Evolutionary conservation across 1,139 yeast species (phyloP), one percentile per base, ranked within the genome.

Genomic region (Arxiozyma telluris): DNA sequence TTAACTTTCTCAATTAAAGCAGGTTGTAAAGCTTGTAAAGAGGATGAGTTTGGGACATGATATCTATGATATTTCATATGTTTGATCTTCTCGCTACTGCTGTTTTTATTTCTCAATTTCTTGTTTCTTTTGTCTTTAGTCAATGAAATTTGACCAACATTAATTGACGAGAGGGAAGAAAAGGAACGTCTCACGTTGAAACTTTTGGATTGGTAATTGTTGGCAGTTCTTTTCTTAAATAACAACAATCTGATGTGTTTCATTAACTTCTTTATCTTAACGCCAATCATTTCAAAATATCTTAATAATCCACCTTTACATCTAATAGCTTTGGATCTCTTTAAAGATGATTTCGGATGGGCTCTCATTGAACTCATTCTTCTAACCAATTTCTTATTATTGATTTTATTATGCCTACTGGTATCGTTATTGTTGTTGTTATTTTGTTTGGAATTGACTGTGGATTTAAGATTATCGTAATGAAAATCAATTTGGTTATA

Each of bases 241-340:
- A 42, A 48, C 12, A 42, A 25, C n/a, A 48, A 23, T 41, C 38
- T 45, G 8, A 45, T 45, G 6, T 45, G 47, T 39, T 54, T 58
- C 12, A 66, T 48, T 18, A 55, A 55, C 44, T 54, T 61, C 47
- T 56, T 62, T 7, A 64, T 57, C 41, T 55, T 57, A 8, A 58
- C 53, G 21, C 69, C 68, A 38, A 64, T 42, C 41, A 55, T 44
- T 1, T 60, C 53, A 54, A 68, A 66, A 53, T 64, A 68, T 25
- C 61, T 57, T n/a, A 68, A 54, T 21, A 68, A 54, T 8, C 71
- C 71, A 45, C 71, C 71, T 53, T 61, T 64, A 54, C 70, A 67
- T 47, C 66, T 61, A 12, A 68, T 59, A 1, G 71, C 70, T 41
- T 62, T 62, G 1, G 71, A 67, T 57, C 71, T 61, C 47, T 67